Conservation (phyloP, 495 filamentous ascomycete species). For the Astrothelium subdiscretum region DNA sequence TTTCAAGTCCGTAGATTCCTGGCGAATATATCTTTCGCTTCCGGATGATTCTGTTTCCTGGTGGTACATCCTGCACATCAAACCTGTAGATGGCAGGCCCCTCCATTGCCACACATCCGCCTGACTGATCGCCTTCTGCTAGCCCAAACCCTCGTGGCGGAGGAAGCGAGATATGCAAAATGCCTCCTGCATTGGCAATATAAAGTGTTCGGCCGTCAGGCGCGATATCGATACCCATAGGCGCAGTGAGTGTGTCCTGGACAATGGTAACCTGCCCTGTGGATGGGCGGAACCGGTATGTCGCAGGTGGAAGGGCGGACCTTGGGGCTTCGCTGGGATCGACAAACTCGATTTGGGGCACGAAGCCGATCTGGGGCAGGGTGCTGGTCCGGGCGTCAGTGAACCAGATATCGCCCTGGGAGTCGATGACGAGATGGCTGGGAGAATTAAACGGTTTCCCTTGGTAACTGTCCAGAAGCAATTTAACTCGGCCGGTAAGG, state of each 20-base stretch:
- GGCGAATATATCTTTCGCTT: conserved; percentile 17
- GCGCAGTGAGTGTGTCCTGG: conserved; percentile 21
- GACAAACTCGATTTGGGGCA: no score
- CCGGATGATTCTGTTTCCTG: conserved; percentile 17
- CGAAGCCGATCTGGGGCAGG: conserved; percentile 33
- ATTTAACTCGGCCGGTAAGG: conserved; percentile 8
- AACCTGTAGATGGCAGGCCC: conserved; percentile 16
- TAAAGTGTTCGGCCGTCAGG: conserved; percentile 32
- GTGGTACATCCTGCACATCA: conserved; percentile 16
- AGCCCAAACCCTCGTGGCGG: neutral
- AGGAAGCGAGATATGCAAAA: conserved; percentile 11
- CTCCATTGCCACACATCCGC: no score
- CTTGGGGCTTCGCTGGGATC: no score
- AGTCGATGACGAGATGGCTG: conserved; percentile 20
- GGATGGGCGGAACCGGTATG: conserved; percentile 30
- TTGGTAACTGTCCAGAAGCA: conserved; percentile 20
- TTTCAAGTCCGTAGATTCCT: conserved; percentile 9
- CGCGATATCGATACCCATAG: conserved; percentile 35
- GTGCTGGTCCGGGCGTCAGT: conserved; percentile 39
- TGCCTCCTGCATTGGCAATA: conserved; percentile 32
- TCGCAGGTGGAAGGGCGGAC: conserved; percentile 36
- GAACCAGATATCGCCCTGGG: conserved; percentile 40
- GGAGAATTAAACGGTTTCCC: conserved; percentile 20
- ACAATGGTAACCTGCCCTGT: conserved; percentile 22
- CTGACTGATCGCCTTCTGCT: conserved; percentile 3